Evolutionary conservation across 306 rosid genomes (phyloP).

Genomic region (Canavalia ensiformis): DNA sequence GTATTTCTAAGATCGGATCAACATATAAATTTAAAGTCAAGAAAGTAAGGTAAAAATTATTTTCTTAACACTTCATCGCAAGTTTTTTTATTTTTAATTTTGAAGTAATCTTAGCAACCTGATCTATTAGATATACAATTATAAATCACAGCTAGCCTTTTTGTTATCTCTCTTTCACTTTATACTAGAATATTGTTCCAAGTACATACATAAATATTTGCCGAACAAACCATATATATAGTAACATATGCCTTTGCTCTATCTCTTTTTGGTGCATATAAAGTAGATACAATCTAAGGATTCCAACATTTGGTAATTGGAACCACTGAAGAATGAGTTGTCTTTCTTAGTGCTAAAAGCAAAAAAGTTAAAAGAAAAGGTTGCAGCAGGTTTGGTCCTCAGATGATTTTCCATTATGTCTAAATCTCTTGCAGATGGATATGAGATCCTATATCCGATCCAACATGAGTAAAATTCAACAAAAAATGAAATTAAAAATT

Average conservation of each 20-base stretch:
- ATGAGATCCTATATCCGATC: not conserved
- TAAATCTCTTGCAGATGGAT: slow-evolving; percentile 3
- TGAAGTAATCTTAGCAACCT: not conserved
- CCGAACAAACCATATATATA: not conserved
- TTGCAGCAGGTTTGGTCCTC: slow-evolving; percentile 2
- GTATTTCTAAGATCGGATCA: not conserved
- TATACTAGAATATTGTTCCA: slow-evolving; percentile 3
- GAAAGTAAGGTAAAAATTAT: not conserved
- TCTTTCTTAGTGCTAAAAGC: not conserved
- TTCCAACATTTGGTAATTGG: slow-evolving; percentile 1
- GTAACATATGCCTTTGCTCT: not conserved
- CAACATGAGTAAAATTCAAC: not conserved
- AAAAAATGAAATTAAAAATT: not conserved
- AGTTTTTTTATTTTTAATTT: not conserved
- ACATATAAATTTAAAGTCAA: not conserved
- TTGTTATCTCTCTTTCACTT: not conserved
- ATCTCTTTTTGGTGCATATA: slow-evolving; percentile 18
- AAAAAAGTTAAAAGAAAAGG: slow-evolving; percentile 17
- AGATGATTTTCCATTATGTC: not conserved
- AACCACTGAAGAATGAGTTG: not conserved
- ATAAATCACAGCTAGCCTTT: not conserved
- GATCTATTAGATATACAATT: not conserved
- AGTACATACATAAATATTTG: not conserved
- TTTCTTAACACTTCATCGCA: slow-evolving; percentile 4
- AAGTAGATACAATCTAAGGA: not conserved